Conservation (phyloP, 2,329 filamentous ascomycete genomes). For the Triangularia setosa region DNA sequence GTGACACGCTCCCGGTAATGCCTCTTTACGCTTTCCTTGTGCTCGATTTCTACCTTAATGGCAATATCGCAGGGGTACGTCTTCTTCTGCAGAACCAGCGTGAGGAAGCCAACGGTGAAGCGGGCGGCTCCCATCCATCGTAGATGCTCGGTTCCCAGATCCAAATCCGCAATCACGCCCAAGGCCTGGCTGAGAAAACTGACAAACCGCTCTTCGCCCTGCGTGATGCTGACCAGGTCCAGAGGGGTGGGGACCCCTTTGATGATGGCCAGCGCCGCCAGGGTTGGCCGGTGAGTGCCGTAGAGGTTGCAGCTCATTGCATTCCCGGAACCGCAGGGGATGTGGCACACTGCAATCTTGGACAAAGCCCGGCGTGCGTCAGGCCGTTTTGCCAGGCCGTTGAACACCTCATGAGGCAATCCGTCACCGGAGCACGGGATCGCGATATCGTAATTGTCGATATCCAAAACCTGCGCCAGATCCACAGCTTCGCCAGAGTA, state of each 20-base stretch:
- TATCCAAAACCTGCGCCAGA: slow-evolving; percentile 70
- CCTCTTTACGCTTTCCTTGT: slow-evolving; percentile 69
- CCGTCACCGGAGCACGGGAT: slow-evolving; percentile 91
- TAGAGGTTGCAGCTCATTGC: slow-evolving; percentile 88
- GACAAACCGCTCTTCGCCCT: slow-evolving; percentile 67
- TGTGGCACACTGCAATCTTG: slow-evolving; percentile 76
- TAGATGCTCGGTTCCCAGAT: slow-evolving; percentile 84
- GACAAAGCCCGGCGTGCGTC: slow-evolving; percentile 72
- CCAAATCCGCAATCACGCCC: slow-evolving; percentile 84
- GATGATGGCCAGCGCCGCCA: slow-evolving; percentile 77
- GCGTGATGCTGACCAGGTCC: slow-evolving; percentile 84
- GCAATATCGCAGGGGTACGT: slow-evolving; percentile 87
- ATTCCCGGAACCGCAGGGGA: slow-evolving; percentile 93
- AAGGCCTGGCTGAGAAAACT: slow-evolving; percentile 90
- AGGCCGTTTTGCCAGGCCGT: slow-evolving; percentile 73
- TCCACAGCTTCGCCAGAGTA: slow-evolving; percentile 74
- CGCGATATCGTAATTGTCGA: slow-evolving; percentile 78
- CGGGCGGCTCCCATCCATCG: slow-evolving; percentile 88
- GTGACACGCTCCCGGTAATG: slow-evolving; percentile 51
- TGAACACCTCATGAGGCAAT: slow-evolving; percentile 89
- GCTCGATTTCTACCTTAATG: slow-evolving; percentile 73
- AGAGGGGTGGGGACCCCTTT: slow-evolving; percentile 83
- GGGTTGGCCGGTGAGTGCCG: slow-evolving; percentile 69
- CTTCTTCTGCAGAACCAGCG: slow-evolving; percentile 69
- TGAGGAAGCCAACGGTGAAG: slow-evolving; percentile 82